A percentile compares a stretch with the other conserved stretches of the same genome.
Conservation (phyloP, 2,329 filamentous ascomycete species). For the Tympanopsis confertula region DNA sequence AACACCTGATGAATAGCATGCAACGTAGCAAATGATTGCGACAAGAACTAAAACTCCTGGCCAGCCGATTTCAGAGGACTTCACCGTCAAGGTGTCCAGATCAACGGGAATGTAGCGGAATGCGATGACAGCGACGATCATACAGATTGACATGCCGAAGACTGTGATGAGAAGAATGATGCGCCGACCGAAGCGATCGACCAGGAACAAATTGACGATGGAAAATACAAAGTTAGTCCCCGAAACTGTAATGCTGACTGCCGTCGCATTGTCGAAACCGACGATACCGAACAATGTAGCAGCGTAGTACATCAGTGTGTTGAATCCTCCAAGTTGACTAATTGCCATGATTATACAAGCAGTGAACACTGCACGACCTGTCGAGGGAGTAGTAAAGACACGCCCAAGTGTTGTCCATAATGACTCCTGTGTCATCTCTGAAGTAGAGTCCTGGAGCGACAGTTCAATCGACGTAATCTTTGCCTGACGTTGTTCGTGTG, state of each 20-base stretch:
- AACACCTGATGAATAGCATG: slow-evolving; percentile 27
- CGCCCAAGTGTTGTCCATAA: slow-evolving; percentile 22
- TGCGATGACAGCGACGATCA: slow-evolving; percentile 23
- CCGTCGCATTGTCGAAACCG: slow-evolving; percentile 29
- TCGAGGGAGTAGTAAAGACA: slow-evolving; percentile 21
- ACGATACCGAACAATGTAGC: slow-evolving; percentile 17
- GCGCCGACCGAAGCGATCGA: slow-evolving; percentile 27
- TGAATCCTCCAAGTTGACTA: slow-evolving; percentile 18
- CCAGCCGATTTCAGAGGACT: slow-evolving; percentile 15
- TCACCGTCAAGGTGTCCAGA: slow-evolving; percentile 19
- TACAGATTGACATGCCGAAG: slow-evolving; percentile 24
- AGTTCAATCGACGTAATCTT: slow-evolving; percentile 23
- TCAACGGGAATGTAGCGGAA: slow-evolving; percentile 31
- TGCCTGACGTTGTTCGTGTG: slow-evolving; percentile 18
- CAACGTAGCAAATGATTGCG: slow-evolving; percentile 25
- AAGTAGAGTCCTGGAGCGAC: slow-evolving; percentile 2
- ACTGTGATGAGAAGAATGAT: slow-evolving; percentile 24
- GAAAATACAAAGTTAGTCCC: slow-evolving; percentile 32
- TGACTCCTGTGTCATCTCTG: not conserved
- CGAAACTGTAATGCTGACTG: slow-evolving; percentile 25
- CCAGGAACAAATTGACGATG: slow-evolving; percentile 25
- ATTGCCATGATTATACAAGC: slow-evolving; percentile 32
- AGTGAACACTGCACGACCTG: slow-evolving; percentile 24
- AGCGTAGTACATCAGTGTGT: slow-evolving; percentile 10
- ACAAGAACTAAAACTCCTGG: slow-evolving; percentile 22